Base-by-base conservation (phyloP, 306 rosid genomes). In the Cicer bijugum region DNA sequence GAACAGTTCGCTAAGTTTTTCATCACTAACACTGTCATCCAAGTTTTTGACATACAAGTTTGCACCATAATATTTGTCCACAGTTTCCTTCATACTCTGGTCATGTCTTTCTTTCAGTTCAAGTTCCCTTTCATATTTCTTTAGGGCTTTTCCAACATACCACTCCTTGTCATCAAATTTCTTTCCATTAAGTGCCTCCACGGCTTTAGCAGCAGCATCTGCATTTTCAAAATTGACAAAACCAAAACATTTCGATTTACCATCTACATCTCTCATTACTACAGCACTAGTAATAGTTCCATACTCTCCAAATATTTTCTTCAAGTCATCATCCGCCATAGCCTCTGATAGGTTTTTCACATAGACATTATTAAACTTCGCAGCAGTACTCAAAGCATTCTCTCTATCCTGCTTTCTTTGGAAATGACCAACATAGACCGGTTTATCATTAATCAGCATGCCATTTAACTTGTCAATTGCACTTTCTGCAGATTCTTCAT, bases 131-230 rank as follows among this genome's bases (percentile, higher is more conserved):
- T 86, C 93, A 38, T 70, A 81, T 64, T 85, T 87, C 55, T 88
- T 87, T 75, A 80, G 85, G 46, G 92, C 95, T 78, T 87, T 89
- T 46, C 95, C 95, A 67, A 87, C 92, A 84, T 84, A 91, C 92
- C 95, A 86, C 56, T 91, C 88, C 80, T 89, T 89, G 0, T 85
- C 87, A 78, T 91, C 95, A 28, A 85, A 47, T 42, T 73, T 56
- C 71, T 83, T 84, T 40, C 89, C 89, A 78, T 89, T 89, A 57
- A 91, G 88, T 40, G 60, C 81, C 58, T 89, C 89, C 71, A 86
- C 92, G 50, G 97, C 92, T 1, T 78, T 80, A 23, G 89, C 92
- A 67, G 92, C 94, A 83, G 79, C 92, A 47, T 86, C 90, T 28
- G 89, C 81, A 58, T 81, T 77, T 42, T 87, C 97, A 81, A 85